A percentile compares a stretch with the other conserved stretches of the same genome.
These are phyloP conservation scores for Termitomyces sp. DNA, from an alignment of 768 basidiomycete genomes.

Conservation along the genomic window DNA sequence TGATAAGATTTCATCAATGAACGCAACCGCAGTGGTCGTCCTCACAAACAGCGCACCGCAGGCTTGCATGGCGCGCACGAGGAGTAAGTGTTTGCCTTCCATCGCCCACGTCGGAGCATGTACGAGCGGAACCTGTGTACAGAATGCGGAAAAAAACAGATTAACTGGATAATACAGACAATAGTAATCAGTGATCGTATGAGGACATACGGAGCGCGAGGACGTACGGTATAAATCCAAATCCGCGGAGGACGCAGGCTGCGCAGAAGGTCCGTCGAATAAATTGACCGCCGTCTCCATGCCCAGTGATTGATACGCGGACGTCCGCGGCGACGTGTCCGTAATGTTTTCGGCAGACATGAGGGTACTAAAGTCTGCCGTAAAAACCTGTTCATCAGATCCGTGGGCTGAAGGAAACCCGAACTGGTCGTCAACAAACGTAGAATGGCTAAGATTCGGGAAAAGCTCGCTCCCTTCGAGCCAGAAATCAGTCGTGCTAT, in stretches of 20 bases:
- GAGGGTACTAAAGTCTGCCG: constrained; percentile 12
- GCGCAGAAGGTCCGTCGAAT: constrained; percentile 1
- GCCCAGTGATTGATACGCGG: constrained; percentile 8
- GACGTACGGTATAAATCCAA: constrained; percentile 55
- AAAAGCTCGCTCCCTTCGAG: constrained; percentile 32
- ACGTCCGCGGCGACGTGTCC: constrained; percentile 14
- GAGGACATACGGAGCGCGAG: not conserved
- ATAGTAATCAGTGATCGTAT: not conserved
- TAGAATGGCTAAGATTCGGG: constrained; percentile 20
- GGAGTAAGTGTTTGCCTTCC: constrained; percentile 45
- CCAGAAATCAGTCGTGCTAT: constrained; percentile 28
- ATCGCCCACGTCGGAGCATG: constrained; percentile 51
- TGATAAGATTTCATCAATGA: constrained; percentile 42
- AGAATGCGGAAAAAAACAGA: constrained; percentile 53
- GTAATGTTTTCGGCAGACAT: constrained; percentile 2
- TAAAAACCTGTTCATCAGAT: constrained; percentile 16
- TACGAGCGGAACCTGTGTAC: constrained; percentile 50
- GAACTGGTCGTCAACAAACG: constrained; percentile 16
- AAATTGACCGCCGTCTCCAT: not conserved
- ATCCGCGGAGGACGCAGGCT: constrained; percentile 38
- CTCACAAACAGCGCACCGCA: constrained; percentile 59
- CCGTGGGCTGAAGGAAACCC: constrained; percentile 10
- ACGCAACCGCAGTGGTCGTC: constrained; percentile 42
- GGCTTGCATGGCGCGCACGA: constrained; percentile 54
- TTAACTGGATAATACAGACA: constrained; percentile 35